phyloP scores from a whole-genome alignment of 345 rosid species.

The Murraya paniculata region DNA sequence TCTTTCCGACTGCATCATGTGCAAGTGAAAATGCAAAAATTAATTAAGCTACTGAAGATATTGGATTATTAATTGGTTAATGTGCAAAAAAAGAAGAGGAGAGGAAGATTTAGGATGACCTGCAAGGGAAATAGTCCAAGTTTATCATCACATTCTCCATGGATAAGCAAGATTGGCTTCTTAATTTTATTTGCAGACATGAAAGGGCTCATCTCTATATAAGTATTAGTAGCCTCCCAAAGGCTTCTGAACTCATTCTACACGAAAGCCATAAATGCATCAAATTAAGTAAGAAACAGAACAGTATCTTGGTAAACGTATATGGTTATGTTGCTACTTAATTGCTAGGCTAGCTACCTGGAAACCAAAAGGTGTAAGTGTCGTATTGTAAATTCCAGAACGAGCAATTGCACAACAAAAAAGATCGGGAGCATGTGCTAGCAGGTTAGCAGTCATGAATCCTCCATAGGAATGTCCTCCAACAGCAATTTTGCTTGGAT shows the following conservation, averaged over 20 bases:
- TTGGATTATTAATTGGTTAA: not conserved
- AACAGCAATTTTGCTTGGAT: constrained; percentile 83
- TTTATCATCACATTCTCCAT: constrained; percentile 96
- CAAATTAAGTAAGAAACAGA: constrained; percentile 8
- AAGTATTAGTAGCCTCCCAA: constrained; percentile 83
- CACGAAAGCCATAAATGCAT: constrained; percentile 10
- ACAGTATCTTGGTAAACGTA: not conserved
- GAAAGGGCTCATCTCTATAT: constrained; percentile 96
- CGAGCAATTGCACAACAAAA: constrained; percentile 95
- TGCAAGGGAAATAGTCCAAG: constrained; percentile 96
- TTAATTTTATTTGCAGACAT: constrained; percentile 92
- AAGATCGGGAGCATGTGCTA: constrained; percentile 96
- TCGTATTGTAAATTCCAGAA: constrained; percentile 94
- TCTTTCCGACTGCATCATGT: constrained; percentile 71
- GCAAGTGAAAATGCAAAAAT: constrained; percentile 14
- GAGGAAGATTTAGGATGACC: constrained; percentile 32
- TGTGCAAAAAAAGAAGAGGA: not conserved
- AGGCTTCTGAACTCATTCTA: constrained; percentile 96
- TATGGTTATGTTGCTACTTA: not conserved
- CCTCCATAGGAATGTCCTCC: constrained; percentile 99
- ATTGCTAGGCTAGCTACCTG: constrained; percentile 47
- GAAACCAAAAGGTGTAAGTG: constrained; percentile 95
- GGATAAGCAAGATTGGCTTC: constrained; percentile 92
- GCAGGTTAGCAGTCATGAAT: constrained; percentile 95
- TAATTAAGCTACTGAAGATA: constrained; percentile 8